These are phyloP conservation scores for Dendrobium huoshanense DNA, from an alignment of 106 monocot species.

Conservation along the genomic window DNA sequence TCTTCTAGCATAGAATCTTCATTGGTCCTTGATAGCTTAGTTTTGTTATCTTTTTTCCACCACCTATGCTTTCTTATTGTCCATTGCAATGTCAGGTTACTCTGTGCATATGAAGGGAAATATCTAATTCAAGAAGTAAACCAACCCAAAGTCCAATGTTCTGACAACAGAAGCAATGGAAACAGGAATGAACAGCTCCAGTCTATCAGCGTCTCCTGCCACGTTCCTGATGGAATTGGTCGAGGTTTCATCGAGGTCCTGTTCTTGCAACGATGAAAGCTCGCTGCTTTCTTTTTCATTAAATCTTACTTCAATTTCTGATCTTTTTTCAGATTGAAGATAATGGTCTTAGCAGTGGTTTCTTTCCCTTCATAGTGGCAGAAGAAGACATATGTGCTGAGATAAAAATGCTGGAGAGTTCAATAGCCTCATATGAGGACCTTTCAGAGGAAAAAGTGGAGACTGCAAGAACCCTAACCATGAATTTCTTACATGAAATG, in stretches of 20 bases:
- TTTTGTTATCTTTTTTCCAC: background rate
- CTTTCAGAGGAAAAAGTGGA: slow-evolving; percentile 3
- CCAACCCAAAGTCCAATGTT: slow-evolving; percentile 17
- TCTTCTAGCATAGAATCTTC: background rate
- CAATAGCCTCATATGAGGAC: slow-evolving; percentile 11
- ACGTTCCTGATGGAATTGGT: slow-evolving; percentile 48
- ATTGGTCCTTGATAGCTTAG: background rate
- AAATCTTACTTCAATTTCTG: background rate
- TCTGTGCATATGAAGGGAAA: slow-evolving; percentile 63
- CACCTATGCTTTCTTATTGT: background rate
- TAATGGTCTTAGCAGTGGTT: slow-evolving; percentile 41
- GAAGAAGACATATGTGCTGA: slow-evolving; percentile 74
- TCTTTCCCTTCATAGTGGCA: slow-evolving; percentile 86
- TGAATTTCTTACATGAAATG: slow-evolving; percentile 72
- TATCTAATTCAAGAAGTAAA: slow-evolving; percentile 52
- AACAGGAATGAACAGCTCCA: slow-evolving; percentile 13
- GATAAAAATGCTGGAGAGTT: slow-evolving; percentile 50
- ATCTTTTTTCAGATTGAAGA: slow-evolving; percentile 61
- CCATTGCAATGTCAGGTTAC: slow-evolving; percentile 22
- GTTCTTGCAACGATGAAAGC: background rate
- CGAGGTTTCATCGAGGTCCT: slow-evolving; percentile 85
- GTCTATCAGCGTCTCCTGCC: slow-evolving; percentile 53
- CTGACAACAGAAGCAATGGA: background rate
- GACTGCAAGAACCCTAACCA: slow-evolving; percentile 22
- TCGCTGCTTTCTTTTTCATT: background rate